These are phyloP conservation scores for Sparassis latifolia DNA, from an alignment of 1,284 basidiomycete species.

Conservation along the genomic window DNA sequence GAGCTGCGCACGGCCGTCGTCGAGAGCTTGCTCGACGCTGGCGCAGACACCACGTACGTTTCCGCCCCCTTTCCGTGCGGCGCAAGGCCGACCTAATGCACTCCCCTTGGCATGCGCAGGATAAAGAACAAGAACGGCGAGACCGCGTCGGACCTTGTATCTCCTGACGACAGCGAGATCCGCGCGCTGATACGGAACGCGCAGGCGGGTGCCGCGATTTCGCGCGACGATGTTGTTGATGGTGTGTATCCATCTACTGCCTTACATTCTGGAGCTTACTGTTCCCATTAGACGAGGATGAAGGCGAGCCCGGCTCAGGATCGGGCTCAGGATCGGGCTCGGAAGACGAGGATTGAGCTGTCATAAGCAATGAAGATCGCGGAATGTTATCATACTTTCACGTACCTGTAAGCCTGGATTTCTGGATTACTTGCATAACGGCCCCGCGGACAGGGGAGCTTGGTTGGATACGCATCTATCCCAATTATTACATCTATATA, in stretches of 20 bases:
- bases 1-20: constrained; percentile 52
- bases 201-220: constrained; percentile 36
- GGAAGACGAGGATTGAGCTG: background rate
- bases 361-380: too few relatives aligned
- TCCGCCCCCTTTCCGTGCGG: background rate
- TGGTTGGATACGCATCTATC: too few relatives aligned
- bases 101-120: constrained; percentile 29
- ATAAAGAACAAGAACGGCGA: constrained; percentile 70
- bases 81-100: background rate
- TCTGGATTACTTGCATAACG: too few relatives aligned
- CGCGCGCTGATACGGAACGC: constrained; percentile 43
- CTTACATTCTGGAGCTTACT: background rate
- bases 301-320: constrained; percentile 26
- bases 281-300: constrained; percentile 22
- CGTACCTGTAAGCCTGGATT: too few relatives aligned
- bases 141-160: constrained; percentile 52
- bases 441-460: too few relatives aligned
- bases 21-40: constrained; percentile 68
- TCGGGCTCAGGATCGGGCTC: constrained; percentile 29
- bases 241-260: constrained; percentile 20
- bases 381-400: too few relatives aligned
- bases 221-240: constrained; percentile 33
- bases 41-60: constrained; percentile 64
- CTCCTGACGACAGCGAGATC: constrained; percentile 40
- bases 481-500: too few relatives aligned